Percentiles rank a stretch among this genome's conserved stretches.
Evolutionary conservation across 1,284 basidiomycete species (phyloP).

Genomic region (Naganishia cerealis): DNA sequence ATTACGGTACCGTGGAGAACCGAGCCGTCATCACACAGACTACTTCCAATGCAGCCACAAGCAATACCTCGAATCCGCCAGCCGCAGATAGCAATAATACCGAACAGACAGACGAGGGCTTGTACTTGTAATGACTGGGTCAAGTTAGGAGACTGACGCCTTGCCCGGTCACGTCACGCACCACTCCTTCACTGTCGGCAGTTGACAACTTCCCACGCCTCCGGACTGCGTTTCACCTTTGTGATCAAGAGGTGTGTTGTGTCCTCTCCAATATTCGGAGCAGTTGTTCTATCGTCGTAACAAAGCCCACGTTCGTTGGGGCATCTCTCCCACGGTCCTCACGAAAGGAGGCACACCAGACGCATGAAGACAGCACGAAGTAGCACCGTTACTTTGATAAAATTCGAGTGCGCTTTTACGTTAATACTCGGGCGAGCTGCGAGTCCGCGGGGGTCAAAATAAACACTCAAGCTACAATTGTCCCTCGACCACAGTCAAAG

Average conservation of each 20-base stretch:
- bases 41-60: neutral
- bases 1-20: slow-evolving; percentile 12
- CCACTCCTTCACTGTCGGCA: neutral
- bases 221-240: neutral
- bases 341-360: too few species aligned
- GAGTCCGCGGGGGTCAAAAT: too few species aligned
- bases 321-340: too few species aligned
- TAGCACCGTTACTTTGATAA: too few species aligned
- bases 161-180: neutral
- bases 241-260: neutral
- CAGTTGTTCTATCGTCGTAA: too few species aligned
- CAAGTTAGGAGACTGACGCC: neutral
- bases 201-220: neutral
- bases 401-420: too few species aligned
- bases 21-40: slow-evolving; percentile 4
- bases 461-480: neutral
- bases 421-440: too few species aligned
- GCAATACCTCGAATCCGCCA: neutral
- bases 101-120: slow-evolving; percentile 6
- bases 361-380: too few species aligned
- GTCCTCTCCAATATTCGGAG: too few species aligned
- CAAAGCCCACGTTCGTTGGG: too few species aligned
- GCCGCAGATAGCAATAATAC: neutral
- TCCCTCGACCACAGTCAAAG: neutral
- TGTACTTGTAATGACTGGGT: slow-evolving; percentile 9